Evolutionary conservation across 208 protist genomes (phyloP), one percentile per base, ranked within the genome.

Genomic region (Wallacemonas rigidus): DNA sequence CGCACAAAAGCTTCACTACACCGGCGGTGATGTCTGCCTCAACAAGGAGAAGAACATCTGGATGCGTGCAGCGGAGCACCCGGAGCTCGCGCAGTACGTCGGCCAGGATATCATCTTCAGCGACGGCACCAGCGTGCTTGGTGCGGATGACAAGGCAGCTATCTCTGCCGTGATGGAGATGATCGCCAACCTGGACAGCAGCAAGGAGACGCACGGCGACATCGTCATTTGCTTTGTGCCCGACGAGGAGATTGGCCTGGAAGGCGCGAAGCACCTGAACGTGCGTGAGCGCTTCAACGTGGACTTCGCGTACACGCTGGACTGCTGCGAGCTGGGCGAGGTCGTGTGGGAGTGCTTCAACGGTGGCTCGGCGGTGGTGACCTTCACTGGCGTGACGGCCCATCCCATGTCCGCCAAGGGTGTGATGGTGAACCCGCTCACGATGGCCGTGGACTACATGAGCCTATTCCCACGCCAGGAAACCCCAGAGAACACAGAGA

Each of bases 361-460:
- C 72, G 91, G 87, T 3, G 91, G 87, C n/a, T 77, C 60, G 8
- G 88, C 76, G 2, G 69, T 45, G 48, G 53, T 95, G 47, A 82
- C 48, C 45, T 91, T 94, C 56, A 88, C 79, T 2, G 91, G 91
- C 43, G 88, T 93, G 41, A 81, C 91, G 2, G 87, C 88, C 5
- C 91, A 95, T 71, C 91, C 91, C 7, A 95, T 95, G 88, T 95
- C 91, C 6, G 85, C 88, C 11, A 96, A 96, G 73, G 88, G 88
- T 2, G 87, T 93, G 39, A 77, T 96, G 75, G 91, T 96, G 72
- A 96, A 96, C 71, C 89, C 91, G 51, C 50, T 96, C 38, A 74
- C 88, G 15, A 91, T 96, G 85, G 87, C 88, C n/a, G 73, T 87
- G 41, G 88, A 94, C 69, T 93, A 86, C 79, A 89, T 96, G 15